Evolutionary conservation across 2,329 filamentous ascomycete species (phyloP), one percentile per base, ranked within the genome.

Genomic region (Sporothrix luriei): DNA sequence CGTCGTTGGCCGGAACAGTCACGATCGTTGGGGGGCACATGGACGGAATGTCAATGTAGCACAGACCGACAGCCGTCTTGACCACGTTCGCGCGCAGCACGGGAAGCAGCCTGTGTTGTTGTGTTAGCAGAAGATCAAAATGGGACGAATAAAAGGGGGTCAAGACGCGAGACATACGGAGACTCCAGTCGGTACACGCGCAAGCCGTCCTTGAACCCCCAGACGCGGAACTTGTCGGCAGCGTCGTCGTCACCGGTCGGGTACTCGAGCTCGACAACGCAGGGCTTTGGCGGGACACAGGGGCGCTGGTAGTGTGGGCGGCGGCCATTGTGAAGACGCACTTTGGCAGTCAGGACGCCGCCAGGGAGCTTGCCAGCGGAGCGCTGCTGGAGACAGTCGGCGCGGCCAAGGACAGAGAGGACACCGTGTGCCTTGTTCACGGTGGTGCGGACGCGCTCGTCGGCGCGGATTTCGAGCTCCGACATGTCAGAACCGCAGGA

Each of bases 151-250:
- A 33, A 33, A 14, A 10, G 40, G 1, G 11, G 40, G 7, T 1
- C 9, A 24, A 26, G 48, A 24, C n/a, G 19, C 3, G 4, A 29
- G n/a, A 38, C 14, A 62, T 16, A 2, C 66, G 19, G 14, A 7
- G 72, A 68, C 10, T 66, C 49, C 19, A 73, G 49, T 1, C 49
- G 57, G 70, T 72, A 73, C 6, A 73, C 72, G 4, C 71, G 71
- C 29, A n/a, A 14, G n/a, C 72, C 72, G 64, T 55, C 16, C 21
- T 40, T 16, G 61, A 71, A 71, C 2, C 71, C 71, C 29, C 61
- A 55, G 21, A 71, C 59, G 4, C 54, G 51, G 55, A 72, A 72
- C 2, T 66, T 68, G 1, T 49, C 65, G 11, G 29, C 54, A 2
- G 68, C 66, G 19, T 66, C 66, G 16, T 49, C 48, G 61, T 72